Conservation (phyloP, 306 rosid genomes). For the Hippophae gyantsensis region DNA sequence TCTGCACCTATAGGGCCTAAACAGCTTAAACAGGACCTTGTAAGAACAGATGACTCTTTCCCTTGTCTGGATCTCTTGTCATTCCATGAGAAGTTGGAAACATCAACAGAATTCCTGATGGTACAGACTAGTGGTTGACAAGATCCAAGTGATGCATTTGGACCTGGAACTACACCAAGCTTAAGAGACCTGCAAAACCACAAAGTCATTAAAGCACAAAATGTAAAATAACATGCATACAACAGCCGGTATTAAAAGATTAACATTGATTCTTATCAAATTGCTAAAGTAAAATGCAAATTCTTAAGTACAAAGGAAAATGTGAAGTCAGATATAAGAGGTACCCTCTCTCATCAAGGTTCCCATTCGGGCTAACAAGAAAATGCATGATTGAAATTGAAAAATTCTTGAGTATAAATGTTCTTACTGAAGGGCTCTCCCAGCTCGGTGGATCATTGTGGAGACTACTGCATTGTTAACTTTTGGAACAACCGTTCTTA, state of each 20-base stretch:
- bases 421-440: constrained; percentile 65
- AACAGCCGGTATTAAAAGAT: no score
- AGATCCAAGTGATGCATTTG: constrained; percentile 50
- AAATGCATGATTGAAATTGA: not conserved
- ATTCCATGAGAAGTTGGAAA: constrained; percentile 75
- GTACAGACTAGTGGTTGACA: constrained; percentile 64
- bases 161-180: constrained; percentile 79
- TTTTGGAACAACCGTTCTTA: constrained; percentile 68
- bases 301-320: not conserved
- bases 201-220: constrained; percentile 12
- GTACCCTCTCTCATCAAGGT: not conserved
- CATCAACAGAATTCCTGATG: constrained; percentile 65
- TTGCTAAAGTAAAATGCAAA: constrained; percentile 3
- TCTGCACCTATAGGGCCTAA: constrained; percentile 76
- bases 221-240: constrained; percentile 7
- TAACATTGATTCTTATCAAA: not conserved
- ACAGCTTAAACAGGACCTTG: constrained; percentile 86
- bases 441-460: constrained; percentile 93
- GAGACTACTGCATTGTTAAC: constrained; percentile 95
- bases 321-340: not conserved
- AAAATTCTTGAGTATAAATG: not conserved
- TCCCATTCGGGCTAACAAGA: not conserved
- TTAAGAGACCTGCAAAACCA: constrained; percentile 68
- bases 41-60: constrained; percentile 80
- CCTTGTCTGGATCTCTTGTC: constrained; percentile 97